Percentiles rank a stretch among this genome's conserved stretches.
These are phyloP conservation scores for Capsella bursapastoris DNA, from an alignment of 345 rosid species.

Conservation along the genomic window DNA sequence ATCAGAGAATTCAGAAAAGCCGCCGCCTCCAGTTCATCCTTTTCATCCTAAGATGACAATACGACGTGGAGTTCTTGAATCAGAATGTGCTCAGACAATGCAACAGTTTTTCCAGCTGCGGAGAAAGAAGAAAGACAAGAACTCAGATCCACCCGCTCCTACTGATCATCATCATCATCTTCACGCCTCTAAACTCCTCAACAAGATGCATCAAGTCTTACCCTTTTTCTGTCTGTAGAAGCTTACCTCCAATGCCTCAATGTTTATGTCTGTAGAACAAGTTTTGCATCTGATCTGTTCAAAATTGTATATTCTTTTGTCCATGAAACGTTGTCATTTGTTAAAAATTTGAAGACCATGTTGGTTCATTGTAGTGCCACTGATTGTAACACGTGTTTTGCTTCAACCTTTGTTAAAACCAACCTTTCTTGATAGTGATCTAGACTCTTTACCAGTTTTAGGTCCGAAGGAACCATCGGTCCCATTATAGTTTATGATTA, in stretches of 20 bases:
- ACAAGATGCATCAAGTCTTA: slow-evolving; percentile 76
- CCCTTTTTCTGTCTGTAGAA: slow-evolving; percentile 72
- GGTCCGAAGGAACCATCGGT: slow-evolving; percentile 34
- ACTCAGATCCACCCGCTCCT: slow-evolving; percentile 48
- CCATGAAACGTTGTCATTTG: slow-evolving; percentile 16
- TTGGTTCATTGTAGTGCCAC: slow-evolving; percentile 34
- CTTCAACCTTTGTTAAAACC: neutral
- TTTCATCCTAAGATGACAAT: slow-evolving; percentile 92
- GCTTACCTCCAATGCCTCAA: slow-evolving; percentile 1
- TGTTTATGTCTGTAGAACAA: slow-evolving; percentile 3
- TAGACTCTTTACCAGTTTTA: slow-evolving; percentile 48
- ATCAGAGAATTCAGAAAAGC: slow-evolving; percentile 59
- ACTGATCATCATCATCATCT: slow-evolving; percentile 51
- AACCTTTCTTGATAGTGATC: slow-evolving; percentile 38
- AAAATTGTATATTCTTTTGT: slow-evolving; percentile 20
- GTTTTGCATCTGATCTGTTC: slow-evolving; percentile 31
- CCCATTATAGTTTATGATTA: slow-evolving; percentile 30
- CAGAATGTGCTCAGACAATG: slow-evolving; percentile 88
- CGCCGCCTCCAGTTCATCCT: slow-evolving; percentile 82
- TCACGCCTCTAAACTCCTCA: slow-evolving; percentile 73
- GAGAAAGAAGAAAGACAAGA: slow-evolving; percentile 75
- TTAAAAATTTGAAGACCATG: slow-evolving; percentile 7
- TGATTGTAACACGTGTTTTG: slow-evolving; percentile 23
- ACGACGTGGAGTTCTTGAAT: slow-evolving; percentile 73
- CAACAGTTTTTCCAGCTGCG: slow-evolving; percentile 90